Conservation (phyloP, 108 stramenopile genomes). For the Aurantiochytrium sp. region DNA sequence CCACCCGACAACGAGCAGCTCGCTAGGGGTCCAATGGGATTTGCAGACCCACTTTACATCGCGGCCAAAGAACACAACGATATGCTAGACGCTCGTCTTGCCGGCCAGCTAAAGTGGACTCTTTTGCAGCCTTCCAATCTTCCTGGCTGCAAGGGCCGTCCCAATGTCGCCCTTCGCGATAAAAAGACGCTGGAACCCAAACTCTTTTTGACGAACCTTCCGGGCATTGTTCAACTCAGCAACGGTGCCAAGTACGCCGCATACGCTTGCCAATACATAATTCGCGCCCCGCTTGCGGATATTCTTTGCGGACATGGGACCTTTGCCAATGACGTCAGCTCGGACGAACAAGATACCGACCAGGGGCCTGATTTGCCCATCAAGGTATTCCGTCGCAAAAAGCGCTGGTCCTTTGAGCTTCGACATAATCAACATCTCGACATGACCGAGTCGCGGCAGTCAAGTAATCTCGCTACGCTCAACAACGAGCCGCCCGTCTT, state of each 20-base stretch:
- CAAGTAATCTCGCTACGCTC: not conserved
- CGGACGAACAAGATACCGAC: not conserved
- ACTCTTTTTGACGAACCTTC: not conserved
- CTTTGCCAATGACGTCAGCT: not conserved
- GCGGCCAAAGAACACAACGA: not conserved
- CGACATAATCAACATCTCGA: not conserved
- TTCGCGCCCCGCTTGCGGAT: not conserved
- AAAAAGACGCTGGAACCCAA: not conserved
- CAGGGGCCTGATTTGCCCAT: not conserved
- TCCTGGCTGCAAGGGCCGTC: not conserved
- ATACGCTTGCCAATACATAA: not conserved
- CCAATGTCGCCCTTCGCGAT: not conserved
- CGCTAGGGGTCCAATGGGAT: not conserved
- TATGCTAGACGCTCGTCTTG: not conserved
- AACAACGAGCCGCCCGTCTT: not conserved
- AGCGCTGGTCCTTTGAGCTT: not conserved
- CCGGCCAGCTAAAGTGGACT: conserved; percentile 1
- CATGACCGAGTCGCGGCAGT: conserved; percentile 1
- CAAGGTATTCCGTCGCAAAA: conserved; percentile 7
- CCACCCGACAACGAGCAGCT: not conserved
- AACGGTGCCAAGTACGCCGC: not conserved
- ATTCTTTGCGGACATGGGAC: not conserved
- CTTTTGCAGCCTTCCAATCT: not conserved
- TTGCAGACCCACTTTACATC: not conserved
- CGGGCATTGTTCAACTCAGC: not conserved